Evolutionary conservation across 345 rosid species (phyloP).

Genomic region (Syzygium aromaticum): DNA sequence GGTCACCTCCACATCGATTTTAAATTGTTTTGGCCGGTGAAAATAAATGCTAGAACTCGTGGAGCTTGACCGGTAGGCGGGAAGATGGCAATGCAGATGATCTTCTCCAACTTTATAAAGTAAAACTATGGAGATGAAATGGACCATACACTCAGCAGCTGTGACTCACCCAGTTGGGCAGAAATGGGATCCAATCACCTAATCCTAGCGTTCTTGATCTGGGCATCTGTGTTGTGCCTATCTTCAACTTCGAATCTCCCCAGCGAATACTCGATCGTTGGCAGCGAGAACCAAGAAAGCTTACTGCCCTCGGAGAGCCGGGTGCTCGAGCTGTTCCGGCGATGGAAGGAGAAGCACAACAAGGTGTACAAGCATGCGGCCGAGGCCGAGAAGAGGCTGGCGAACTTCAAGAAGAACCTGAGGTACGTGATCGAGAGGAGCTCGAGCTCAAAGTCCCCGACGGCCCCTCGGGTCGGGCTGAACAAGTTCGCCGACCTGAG

Average conservation of each 20-base stretch:
- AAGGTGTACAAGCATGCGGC: conserved; percentile 37
- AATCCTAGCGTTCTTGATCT: conserved; percentile 9
- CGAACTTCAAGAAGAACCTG: conserved; percentile 35
- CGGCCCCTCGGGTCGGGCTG: conserved; percentile 31
- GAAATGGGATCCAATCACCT: conserved; percentile 21
- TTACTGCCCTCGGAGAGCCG: conserved; percentile 26
- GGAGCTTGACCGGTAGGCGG: conserved; percentile 42
- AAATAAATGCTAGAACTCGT: not conserved
- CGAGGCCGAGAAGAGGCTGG: conserved; percentile 38
- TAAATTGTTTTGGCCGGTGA: not conserved
- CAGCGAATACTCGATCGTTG: conserved; percentile 32
- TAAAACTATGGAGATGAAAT: not conserved
- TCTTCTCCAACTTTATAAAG: not conserved
- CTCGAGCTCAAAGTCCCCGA: not conserved
- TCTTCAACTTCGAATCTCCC: conserved; percentile 17
- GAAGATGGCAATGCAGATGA: not conserved
- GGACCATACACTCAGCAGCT: not conserved
- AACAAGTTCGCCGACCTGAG: conserved; percentile 63
- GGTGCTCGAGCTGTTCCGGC: conserved; percentile 32
- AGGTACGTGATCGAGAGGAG: conserved; percentile 34
- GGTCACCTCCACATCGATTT: not conserved
- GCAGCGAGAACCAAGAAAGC: conserved; percentile 10
- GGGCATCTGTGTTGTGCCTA: conserved; percentile 14
- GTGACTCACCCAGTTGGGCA: not conserved
- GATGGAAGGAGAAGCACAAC: conserved; percentile 42